Evolutionary conservation across 139 green algal species (phyloP).

Genomic region (Prasinococcaceae sp.): DNA sequence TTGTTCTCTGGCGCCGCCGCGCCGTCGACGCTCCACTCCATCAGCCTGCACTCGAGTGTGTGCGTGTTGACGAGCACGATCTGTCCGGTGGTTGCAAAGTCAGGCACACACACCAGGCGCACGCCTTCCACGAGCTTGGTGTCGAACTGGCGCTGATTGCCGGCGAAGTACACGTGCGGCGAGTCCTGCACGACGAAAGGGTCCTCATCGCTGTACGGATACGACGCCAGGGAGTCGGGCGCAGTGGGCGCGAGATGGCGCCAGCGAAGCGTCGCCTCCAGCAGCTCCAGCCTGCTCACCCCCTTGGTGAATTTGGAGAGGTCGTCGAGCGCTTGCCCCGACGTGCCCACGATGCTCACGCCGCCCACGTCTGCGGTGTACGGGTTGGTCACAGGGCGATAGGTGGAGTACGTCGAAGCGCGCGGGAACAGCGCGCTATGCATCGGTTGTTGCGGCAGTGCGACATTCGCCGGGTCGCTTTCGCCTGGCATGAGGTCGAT

Average conservation of each 20-base stretch:
- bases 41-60: slow-evolving; percentile 60
- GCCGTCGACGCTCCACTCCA: no score
- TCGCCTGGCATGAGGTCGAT: slow-evolving; percentile 91
- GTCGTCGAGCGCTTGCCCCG: slow-evolving; percentile 83
- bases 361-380: slow-evolving; percentile 54
- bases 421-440: slow-evolving; percentile 70
- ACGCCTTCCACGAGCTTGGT: slow-evolving; percentile 27
- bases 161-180: slow-evolving; percentile 86
- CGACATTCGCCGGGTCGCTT: slow-evolving; percentile 73
- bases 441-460: slow-evolving; percentile 85
- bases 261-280: slow-evolving; percentile 60
- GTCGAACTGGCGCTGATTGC: slow-evolving; percentile 69
- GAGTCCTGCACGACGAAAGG: slow-evolving; percentile 77
- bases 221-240: slow-evolving; percentile 89
- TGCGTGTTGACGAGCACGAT: slow-evolving; percentile 72
- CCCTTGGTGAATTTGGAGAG: slow-evolving; percentile 40
- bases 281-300: slow-evolving; percentile 38
- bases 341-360: slow-evolving; percentile 66
- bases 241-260: slow-evolving; percentile 80
- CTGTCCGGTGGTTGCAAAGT: slow-evolving; percentile 45
- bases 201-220: slow-evolving; percentile 74
- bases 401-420: slow-evolving; percentile 28
- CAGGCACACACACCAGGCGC: slow-evolving; percentile 56
- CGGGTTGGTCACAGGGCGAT: slow-evolving; percentile 67
- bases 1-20: no score